Evolutionary conservation across 2,329 filamentous ascomycete genomes (phyloP), one percentile per base, ranked within the genome.

Genomic region (Diaporthe caulivora): DNA sequence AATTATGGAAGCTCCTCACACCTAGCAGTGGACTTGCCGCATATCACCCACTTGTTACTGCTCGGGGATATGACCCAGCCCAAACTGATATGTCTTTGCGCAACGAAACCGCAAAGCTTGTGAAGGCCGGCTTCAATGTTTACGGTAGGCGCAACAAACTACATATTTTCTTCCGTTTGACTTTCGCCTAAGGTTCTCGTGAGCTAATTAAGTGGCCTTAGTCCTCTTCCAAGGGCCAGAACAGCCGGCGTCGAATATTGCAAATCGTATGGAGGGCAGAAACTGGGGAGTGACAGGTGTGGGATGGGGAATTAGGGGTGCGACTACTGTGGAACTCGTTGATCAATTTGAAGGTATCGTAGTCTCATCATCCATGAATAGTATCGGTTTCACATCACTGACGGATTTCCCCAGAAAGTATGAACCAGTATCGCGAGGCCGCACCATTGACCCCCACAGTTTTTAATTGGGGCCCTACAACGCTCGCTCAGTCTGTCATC

Each of bases 151-250:
- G 11, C 9, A 1, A 24, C 42, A n/a, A 8, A 31, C 34, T 2
- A 18, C n/a, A 51, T 2, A 37, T 8, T 24, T 21, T 1, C 1
- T 3, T 1, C 6, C 15, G 3, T 21, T 13, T n/a, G n/a, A n/a
- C 6, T 15, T 2, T 29, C 11, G 15, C 15, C 6, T 47, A 21
- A 21, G n/a, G 6, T 21, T 15, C 42, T 17, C 18, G 18, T 47
- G 4, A 13, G 29, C 42, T 65, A 37, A 65, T 2, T 5, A 2
- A 34, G 24, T 24, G 6, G 15, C 1, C 3, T 0, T 13, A 65
- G 60, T 65, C 5, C 29, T 65, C 6, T 65, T 65, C 21, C 60
- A 65, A 49, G 60, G 60, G 10, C 29, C 60, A 34, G 60, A 65
- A 3, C 60, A 65, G 29, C 60, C 44, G 18, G 60, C 60, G 13